Evolutionary conservation across 2,329 filamentous ascomycete genomes (phyloP).

Genomic region (Fonsecaea monophora): DNA sequence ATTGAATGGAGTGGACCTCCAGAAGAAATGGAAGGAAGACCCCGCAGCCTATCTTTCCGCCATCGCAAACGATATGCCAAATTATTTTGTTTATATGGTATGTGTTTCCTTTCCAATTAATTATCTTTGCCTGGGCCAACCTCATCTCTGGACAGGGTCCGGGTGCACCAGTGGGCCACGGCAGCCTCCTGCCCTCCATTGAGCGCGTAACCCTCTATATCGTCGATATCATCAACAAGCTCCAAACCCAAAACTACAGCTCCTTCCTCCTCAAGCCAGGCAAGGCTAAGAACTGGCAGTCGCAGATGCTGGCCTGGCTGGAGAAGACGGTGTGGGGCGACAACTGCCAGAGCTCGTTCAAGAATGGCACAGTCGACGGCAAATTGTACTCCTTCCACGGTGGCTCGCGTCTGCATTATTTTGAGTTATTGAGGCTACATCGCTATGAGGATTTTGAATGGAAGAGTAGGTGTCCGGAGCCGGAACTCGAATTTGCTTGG

Average conservation of each 20-base stretch:
- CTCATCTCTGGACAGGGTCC: conserved; percentile 26
- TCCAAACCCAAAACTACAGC: conserved; percentile 51
- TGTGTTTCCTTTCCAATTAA: no score
- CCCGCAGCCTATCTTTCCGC: conserved; percentile 43
- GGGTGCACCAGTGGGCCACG: conserved; percentile 38
- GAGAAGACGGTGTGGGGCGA: conserved; percentile 34
- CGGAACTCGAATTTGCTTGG: conserved; percentile 5
- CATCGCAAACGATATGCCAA: conserved; percentile 42
- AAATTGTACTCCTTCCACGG: conserved; percentile 7
- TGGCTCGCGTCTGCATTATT: conserved; percentile 38
- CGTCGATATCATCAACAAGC: no score
- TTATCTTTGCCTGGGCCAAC: no score
- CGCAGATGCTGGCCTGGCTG: conserved; percentile 9
- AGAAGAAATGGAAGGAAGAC: conserved; percentile 51
- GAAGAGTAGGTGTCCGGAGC: background rate
- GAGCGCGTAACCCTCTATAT: conserved; percentile 36
- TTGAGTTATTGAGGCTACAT: conserved; percentile 9
- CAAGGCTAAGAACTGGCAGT: conserved; percentile 11
- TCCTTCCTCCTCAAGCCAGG: conserved; percentile 49
- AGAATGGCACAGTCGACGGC: conserved; percentile 10
- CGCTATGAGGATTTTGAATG: conserved; percentile 9
- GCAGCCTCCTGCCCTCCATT: conserved; percentile 38
- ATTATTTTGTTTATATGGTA: conserved; percentile 43
- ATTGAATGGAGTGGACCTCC: conserved; percentile 48
- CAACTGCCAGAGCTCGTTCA: conserved; percentile 46